These are phyloP conservation scores for Aspergillus floridensis DNA, from an alignment of 2,329 filamentous ascomycete species.

Conservation along the genomic window DNA sequence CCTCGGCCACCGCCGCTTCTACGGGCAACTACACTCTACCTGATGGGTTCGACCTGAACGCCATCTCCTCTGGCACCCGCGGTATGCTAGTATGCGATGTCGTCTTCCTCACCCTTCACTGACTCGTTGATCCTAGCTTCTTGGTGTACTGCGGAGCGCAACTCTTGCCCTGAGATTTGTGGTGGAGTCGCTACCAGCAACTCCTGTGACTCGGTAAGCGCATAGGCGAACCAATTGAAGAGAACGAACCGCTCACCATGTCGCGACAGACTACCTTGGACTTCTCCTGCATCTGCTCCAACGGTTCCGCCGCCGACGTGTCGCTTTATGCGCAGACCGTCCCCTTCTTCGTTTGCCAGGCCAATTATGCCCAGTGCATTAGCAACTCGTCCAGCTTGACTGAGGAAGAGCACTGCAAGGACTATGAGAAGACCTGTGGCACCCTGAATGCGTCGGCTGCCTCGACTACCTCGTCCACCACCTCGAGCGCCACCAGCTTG, in stretches of 20 bases:
- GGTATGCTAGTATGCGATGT: background rate
- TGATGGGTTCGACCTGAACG: conserved; percentile 8
- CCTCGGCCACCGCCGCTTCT: conserved; percentile 5
- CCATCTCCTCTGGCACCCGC: conserved; percentile 3
- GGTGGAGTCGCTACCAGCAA: conserved; percentile 50
- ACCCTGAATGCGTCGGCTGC: conserved; percentile 44
- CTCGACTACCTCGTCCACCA: conserved; percentile 27
- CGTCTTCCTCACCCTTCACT: background rate
- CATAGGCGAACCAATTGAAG: background rate
- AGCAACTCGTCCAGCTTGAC: conserved; percentile 41
- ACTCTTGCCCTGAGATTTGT: conserved; percentile 62
- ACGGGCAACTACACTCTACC: conserved; percentile 14
- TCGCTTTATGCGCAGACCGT: conserved; percentile 57
- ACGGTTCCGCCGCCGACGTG: conserved; percentile 56
- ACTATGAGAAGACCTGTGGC: conserved; percentile 51
- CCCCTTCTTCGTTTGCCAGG: conserved; percentile 59
- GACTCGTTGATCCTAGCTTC: conserved; percentile 32
- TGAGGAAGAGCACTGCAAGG: conserved; percentile 48
- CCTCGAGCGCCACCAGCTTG: conserved; percentile 8
- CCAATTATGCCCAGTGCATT: conserved; percentile 52
- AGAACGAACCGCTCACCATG: background rate
- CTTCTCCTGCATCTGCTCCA: conserved; percentile 58
- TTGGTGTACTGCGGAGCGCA: conserved; percentile 60
- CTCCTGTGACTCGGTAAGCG: conserved; percentile 57
- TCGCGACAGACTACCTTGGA: conserved; percentile 46